Evolutionary conservation across 768 basidiomycete genomes (phyloP), one percentile per base, ranked within the genome.

Genomic region (Candolleomyces eurysporus): DNA sequence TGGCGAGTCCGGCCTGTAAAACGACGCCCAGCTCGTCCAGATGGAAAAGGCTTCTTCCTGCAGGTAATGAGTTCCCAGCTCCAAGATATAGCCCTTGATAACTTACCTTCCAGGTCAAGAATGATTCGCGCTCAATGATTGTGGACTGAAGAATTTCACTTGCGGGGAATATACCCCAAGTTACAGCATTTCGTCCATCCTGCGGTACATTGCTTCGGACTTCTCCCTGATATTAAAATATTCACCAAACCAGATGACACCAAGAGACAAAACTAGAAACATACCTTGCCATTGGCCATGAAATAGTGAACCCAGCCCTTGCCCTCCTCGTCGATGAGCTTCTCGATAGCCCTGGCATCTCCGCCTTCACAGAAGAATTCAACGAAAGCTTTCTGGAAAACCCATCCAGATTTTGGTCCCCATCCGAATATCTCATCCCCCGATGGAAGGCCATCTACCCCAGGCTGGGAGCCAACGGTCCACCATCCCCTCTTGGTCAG

Each of bases 101-200:
- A 58, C 68, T 21, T 50, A 95, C 96, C 89, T 96, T 98, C 97
- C 97, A 99, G 0, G 94, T 89, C 40, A 92, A 75, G 80, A 99
- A 99, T 14, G 94, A 96, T 69, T 94, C 90, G 54, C 85, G 85
- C 70, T 98, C 97, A 40, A 99, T 98, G 65, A 98, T 94, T 0
- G 97, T 99, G 5, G 96, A 92, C 69, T 98, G 96, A 2, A 89
- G 85, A 50, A 99, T 90, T 74, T 99, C 97, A 70, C 97, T 92
- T 0, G 94, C 97, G 0, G 95, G 93, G 73, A 99, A 99, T 6
- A 98, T 89, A 59, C 96, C 97, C 97, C 97, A 99, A 1, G 97
- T 99, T 7, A 99, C 97, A 0, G 95, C 96, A 72, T 98, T 98
- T 59, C 92, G 84, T 14, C 86, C 90, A 39, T 84, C 86, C 50